Evolutionary conservation across 1,284 basidiomycete genomes (phyloP).

Genomic region (Pulveroboletus sp.): DNA sequence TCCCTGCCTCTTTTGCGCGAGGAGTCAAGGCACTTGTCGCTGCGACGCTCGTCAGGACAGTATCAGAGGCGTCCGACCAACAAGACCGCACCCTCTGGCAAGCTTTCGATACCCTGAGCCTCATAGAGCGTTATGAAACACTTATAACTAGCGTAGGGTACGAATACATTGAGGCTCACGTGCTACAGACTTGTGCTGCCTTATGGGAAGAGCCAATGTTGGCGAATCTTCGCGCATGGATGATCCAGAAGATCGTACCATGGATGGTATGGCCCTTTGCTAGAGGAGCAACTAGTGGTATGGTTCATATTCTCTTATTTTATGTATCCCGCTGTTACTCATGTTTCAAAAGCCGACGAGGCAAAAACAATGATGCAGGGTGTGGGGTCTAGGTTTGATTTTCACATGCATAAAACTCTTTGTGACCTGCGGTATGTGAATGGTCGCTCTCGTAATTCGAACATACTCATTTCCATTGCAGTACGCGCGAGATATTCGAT

Average conservation of each 20-base stretch:
- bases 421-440: constrained; percentile 74
- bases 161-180: constrained; percentile 75
- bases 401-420: constrained; percentile 85
- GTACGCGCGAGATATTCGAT: constrained; percentile 88
- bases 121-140: constrained; percentile 82
- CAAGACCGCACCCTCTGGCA: constrained; percentile 48
- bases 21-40: constrained; percentile 64
- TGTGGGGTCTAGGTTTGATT: constrained; percentile 85
- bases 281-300: constrained; percentile 54
- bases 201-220: constrained; percentile 72
- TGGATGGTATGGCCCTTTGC: constrained; percentile 84
- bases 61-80: constrained; percentile 29
- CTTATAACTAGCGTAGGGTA: constrained; percentile 82
- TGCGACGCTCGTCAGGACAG: constrained; percentile 47
- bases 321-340: constrained; percentile 21
- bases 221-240: constrained; percentile 63
- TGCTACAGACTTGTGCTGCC: constrained; percentile 60
- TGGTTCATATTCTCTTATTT: constrained; percentile 23
- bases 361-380: constrained; percentile 71
- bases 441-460: not conserved
- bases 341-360: constrained; percentile 52
- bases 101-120: constrained; percentile 68
- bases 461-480: constrained; percentile 30
- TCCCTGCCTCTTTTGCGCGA: constrained; percentile 61
- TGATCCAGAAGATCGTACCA: constrained; percentile 71